Base-by-base conservation (phyloP, 129 eudicot species). In the Artemisia annua region DNA sequence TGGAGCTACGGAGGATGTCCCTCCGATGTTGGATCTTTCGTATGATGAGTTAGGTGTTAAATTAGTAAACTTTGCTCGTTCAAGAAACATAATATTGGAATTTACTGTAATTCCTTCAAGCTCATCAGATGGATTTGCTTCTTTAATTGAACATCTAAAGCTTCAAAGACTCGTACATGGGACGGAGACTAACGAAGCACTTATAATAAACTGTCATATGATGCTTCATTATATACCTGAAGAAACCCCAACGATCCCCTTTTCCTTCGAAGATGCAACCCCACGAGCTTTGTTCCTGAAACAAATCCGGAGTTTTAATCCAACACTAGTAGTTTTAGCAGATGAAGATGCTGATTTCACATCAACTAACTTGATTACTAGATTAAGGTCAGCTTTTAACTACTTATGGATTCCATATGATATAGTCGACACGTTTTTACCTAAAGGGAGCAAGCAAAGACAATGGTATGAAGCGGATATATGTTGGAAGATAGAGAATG, bases 271-370 rank as follows among this genome's bases (percentile, higher is more conserved):
- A 49, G 69, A 48, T 11, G 13, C 72, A 7, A 63, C 85, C 11
- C 91, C 39, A 14, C 57, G 99, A 17, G 69, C 87, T 2, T 73
- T 80, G 75, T 95, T 95, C 68, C 76, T 95, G 10, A 78, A 95
- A 46, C 85, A 80, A n/a, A 43, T 95, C 16, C 77, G 97, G 17
- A 68, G 83, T 55, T 71, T 95, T 13, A 81, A 91, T 35, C 99
- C 97, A 0, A 83, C 85, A 5, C 52, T 83, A 1, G 90, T 95
- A 10, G 83, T 95, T 1, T 54, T 95, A 26, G 94, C 82, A 16
- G 99, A 95, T 54, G 99, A 95, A 72, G 97, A 95, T n/a, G 97
- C 91, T 0, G 97, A 95, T 76, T 88, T 95, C 60, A 88, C 96
- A 14, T 86, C 97, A 2, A 80, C 62, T 28, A 76, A 83, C 49